A percentile compares a stretch with the other conserved stretches of the same genome.
phyloP scores from a whole-genome alignment of 1,139 yeast species.

The Yamadazyma conglobata region DNA sequence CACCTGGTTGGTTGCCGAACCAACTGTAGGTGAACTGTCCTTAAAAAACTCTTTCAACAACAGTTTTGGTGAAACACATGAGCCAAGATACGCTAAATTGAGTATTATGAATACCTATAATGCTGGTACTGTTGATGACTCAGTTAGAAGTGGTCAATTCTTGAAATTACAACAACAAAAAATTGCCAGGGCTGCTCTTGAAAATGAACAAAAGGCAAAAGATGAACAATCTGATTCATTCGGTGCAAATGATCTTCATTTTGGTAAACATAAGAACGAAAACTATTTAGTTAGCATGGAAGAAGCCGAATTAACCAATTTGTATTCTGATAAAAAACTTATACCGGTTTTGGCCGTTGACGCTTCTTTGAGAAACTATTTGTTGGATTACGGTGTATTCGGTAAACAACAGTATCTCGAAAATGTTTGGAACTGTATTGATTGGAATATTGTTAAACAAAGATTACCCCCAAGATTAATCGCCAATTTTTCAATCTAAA shows the following conservation, averaged over 20 bases:
- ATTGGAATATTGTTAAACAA: slow-evolving; percentile 62
- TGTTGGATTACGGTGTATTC: slow-evolving; percentile 71
- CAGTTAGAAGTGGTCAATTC: slow-evolving; percentile 50
- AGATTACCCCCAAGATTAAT: slow-evolving; percentile 53
- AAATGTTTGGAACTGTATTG: slow-evolving; percentile 67
- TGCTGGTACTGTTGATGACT: slow-evolving; percentile 62
- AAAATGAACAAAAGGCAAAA: slow-evolving; percentile 17
- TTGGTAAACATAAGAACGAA: slow-evolving; percentile 6
- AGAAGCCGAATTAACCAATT: slow-evolving; percentile 40
- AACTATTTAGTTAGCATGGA: slow-evolving; percentile 34
- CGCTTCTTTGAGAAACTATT: slow-evolving; percentile 65
- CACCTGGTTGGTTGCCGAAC: slow-evolving; percentile 70
- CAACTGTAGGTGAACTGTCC: slow-evolving; percentile 31
- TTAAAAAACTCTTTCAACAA: slow-evolving; percentile 16
- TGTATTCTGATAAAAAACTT: slow-evolving; percentile 41
- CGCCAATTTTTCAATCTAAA: slow-evolving; percentile 17
- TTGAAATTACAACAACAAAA: slow-evolving; percentile 34
- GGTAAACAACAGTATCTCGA: slow-evolving; percentile 68
- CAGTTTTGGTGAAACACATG: slow-evolving; percentile 16
- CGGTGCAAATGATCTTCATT: too few relatives aligned
- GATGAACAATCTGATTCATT: slow-evolving; percentile 10
- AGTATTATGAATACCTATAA: slow-evolving; percentile 75
- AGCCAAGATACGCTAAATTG: slow-evolving; percentile 41
- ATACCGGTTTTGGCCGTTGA: slow-evolving; percentile 68
- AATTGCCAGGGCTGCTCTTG: slow-evolving; percentile 28